These are phyloP conservation scores for Spergularia marina DNA, from an alignment of 148 eudicot species.

Conservation along the genomic window DNA sequence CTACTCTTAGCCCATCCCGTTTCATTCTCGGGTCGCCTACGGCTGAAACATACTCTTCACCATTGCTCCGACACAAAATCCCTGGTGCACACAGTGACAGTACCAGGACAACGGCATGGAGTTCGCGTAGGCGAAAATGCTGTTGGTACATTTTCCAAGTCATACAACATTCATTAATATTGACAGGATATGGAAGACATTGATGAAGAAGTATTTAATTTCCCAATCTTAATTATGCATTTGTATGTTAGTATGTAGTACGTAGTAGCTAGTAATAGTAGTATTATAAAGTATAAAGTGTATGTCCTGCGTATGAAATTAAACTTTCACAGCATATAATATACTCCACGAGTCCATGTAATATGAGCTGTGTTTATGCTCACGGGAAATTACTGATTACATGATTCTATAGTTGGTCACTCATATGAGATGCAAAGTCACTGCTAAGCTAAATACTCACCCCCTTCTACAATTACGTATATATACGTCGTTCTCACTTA, in stretches of 20 bases:
- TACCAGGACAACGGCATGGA: background rate
- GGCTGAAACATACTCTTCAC: conserved; percentile 23
- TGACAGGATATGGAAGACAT: too few relatives aligned
- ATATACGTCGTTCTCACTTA: too few relatives aligned
- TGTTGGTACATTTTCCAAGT: background rate
- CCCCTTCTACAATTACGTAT: too few relatives aligned
- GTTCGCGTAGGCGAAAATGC: background rate
- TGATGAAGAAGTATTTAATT: background rate
- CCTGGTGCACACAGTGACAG: background rate
- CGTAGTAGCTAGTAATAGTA: background rate
- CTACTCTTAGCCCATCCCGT: conserved; percentile 39
- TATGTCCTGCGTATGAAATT: too few relatives aligned
- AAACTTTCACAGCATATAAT: too few relatives aligned
- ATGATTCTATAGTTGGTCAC: too few relatives aligned
- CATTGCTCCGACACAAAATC: background rate
- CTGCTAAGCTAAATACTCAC: too few relatives aligned
- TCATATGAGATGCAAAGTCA: too few relatives aligned
- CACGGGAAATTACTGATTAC: too few relatives aligned
- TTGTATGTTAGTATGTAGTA: background rate
- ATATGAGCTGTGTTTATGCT: too few relatives aligned
- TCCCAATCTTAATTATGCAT: background rate
- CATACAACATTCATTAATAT: background rate
- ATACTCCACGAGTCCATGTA: too few relatives aligned
- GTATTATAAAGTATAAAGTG: background rate
- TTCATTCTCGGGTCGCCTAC: conserved; percentile 40